phyloP scores from a whole-genome alignment of 2,329 filamentous ascomycete genomes.

The Huntiella moniliformis region DNA sequence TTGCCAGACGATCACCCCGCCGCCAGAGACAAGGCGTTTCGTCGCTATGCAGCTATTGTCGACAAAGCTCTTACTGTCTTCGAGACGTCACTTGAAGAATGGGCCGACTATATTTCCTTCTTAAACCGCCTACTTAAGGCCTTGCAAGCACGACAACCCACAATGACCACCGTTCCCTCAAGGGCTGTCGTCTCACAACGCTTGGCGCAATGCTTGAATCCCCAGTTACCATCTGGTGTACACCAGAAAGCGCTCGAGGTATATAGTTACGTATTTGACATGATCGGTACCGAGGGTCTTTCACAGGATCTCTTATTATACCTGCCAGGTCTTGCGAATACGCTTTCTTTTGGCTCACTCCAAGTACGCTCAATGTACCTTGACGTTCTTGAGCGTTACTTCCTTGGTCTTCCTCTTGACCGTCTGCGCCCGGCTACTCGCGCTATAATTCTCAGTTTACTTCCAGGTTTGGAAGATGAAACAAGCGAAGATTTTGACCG shows the following conservation, averaged over 20 bases:
- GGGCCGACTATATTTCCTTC: constrained; percentile 98
- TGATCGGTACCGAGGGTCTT: constrained; percentile 65
- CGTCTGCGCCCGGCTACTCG: constrained; percentile 76
- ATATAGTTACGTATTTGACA: constrained; percentile 72
- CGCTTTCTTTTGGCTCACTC: constrained; percentile 84
- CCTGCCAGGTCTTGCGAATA: constrained; percentile 72
- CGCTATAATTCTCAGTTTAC: constrained; percentile 67
- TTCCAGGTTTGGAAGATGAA: constrained; percentile 88
- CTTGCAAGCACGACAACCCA: constrained; percentile 65
- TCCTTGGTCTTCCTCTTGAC: constrained; percentile 51
- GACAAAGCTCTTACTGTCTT: constrained; percentile 78
- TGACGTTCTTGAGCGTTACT: constrained; percentile 61
- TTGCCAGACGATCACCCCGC: constrained; percentile 30
- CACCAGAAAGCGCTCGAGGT: constrained; percentile 95
- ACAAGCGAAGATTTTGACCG: constrained; percentile 93
- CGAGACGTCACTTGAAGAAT: constrained; percentile 87
- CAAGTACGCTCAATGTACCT: constrained; percentile 76
- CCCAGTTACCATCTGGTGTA: constrained; percentile 80
- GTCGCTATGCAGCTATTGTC: constrained; percentile 75
- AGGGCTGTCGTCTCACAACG: constrained; percentile 74
- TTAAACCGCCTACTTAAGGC: constrained; percentile 81
- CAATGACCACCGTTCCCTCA: constrained; percentile 55
- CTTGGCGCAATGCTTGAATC: constrained; percentile 86
- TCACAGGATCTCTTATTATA: constrained; percentile 72
- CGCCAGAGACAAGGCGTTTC: constrained; percentile 49